Conservation (phyloP, 768 basidiomycete genomes). For the Panaeolus cyanescens region DNA sequence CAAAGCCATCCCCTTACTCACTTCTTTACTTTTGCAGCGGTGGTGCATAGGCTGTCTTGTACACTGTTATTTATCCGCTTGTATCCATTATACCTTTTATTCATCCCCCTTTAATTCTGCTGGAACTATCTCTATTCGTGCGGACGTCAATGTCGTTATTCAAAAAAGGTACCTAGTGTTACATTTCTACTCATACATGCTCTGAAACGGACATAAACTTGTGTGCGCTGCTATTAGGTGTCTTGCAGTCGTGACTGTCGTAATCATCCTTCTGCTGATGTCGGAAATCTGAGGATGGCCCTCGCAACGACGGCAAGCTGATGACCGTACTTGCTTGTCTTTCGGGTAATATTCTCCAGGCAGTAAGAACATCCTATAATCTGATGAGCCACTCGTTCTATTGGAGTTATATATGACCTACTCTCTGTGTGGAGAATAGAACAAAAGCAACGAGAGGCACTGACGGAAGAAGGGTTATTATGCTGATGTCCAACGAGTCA, state of each 20-base stretch:
- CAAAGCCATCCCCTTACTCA: neutral
- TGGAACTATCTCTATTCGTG: neutral
- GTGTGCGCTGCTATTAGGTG: neutral
- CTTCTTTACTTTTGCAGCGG: slow-evolving; percentile 1
- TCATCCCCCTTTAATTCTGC: neutral
- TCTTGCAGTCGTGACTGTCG: neutral
- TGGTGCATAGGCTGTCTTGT: slow-evolving; percentile 8
- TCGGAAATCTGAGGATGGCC: neutral
- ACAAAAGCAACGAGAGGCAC: slow-evolving; percentile 52
- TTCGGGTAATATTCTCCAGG: neutral
- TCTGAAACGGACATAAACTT: neutral
- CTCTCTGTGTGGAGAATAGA: slow-evolving; percentile 53
- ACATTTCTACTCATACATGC: neutral
- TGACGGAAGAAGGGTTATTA: slow-evolving; percentile 20
- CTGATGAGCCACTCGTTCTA: neutral
- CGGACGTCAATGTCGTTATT: neutral
- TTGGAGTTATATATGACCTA: slow-evolving; percentile 15
- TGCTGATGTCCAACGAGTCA: neutral
- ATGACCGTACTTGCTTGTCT: neutral
- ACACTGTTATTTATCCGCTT: neutral
- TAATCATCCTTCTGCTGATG: neutral
- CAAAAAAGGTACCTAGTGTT: neutral
- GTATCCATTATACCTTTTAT: slow-evolving; percentile 1
- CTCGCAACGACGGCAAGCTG: neutral
- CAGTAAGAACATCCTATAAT: neutral